A percentile compares a stretch with the other conserved stretches of the same genome.
phyloP scores from a whole-genome alignment of 2,329 filamentous ascomycete genomes.

The Aspergillus brasiliensis region DNA sequence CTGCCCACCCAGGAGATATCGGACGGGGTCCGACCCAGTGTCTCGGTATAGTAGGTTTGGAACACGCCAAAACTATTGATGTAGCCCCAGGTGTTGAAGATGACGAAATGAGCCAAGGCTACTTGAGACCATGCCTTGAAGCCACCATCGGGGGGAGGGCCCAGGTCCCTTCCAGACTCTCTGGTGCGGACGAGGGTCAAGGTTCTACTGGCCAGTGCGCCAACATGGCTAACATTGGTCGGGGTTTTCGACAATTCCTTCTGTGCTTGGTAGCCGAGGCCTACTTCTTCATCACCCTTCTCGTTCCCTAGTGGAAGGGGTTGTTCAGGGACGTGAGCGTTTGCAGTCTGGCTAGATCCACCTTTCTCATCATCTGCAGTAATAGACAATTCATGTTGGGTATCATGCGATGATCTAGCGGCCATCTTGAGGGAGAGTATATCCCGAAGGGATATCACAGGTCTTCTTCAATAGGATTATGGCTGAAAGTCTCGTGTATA shows the following conservation, averaged over 20 bases:
- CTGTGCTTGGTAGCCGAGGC: slow-evolving; percentile 8
- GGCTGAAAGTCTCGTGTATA: neutral
- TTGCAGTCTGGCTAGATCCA: neutral
- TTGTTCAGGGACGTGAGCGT: slow-evolving; percentile 15
- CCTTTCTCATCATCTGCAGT: slow-evolving; percentile 4
- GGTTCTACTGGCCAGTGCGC: slow-evolving; percentile 28
- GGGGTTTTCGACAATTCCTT: slow-evolving; percentile 25
- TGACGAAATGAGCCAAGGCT: slow-evolving; percentile 54
- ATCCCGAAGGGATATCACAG: neutral
- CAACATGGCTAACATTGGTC: slow-evolving; percentile 31
- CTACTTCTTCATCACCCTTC: slow-evolving; percentile 24
- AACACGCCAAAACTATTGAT: slow-evolving; percentile 60
- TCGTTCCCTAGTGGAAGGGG: slow-evolving; percentile 8
- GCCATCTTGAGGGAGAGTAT: slow-evolving; percentile 6
- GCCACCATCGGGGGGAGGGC: slow-evolving; percentile 54
- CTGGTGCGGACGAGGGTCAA: slow-evolving; percentile 41
- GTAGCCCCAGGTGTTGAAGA: slow-evolving; percentile 60
- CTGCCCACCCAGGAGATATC: slow-evolving; percentile 57
- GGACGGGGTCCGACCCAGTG: slow-evolving; percentile 46
- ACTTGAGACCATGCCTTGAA: slow-evolving; percentile 59
- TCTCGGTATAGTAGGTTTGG: slow-evolving; percentile 54
- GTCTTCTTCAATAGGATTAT: neutral
- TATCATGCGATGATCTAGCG: neutral
- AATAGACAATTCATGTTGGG: neutral
- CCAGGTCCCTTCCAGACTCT: slow-evolving; percentile 39